Evolutionary conservation across 306 rosid genomes (phyloP).

Genomic region (Dalbergia oliveri): DNA sequence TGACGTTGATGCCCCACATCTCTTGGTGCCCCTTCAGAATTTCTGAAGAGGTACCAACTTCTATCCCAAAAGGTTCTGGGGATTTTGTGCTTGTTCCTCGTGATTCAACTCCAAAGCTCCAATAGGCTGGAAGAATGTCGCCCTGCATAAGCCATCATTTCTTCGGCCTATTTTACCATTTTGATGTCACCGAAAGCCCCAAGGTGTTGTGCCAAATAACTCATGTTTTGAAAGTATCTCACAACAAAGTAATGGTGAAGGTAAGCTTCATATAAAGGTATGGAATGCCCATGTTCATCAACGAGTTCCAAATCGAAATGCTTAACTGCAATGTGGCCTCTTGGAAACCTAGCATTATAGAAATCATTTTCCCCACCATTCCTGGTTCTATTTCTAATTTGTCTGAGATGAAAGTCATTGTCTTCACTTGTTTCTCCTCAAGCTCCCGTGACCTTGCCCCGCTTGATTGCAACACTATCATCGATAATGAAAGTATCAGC

Average conservation of each 20-base stretch:
- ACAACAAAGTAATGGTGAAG: too few relatives aligned
- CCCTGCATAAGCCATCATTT: conserved; percentile 6
- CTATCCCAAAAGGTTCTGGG: conserved; percentile 5
- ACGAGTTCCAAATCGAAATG: too few relatives aligned
- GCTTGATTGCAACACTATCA: background rate
- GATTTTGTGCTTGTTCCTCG: background rate
- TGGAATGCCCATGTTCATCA: too few relatives aligned
- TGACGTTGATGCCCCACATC: background rate
- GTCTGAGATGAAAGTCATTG: conserved; percentile 1
- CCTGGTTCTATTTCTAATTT: conserved; percentile 2
- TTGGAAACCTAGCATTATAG: too few relatives aligned
- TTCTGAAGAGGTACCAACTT: background rate
- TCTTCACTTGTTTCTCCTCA: background rate
- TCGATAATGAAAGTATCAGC: background rate
- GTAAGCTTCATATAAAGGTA: too few relatives aligned
- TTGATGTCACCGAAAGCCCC: too few relatives aligned
- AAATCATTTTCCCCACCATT: too few relatives aligned
- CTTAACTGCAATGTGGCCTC: too few relatives aligned
- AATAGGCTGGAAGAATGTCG: background rate
- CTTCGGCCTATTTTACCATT: background rate
- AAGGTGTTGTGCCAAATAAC: too few relatives aligned
- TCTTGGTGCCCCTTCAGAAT: background rate
- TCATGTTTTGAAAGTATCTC: too few relatives aligned
- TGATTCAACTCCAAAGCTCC: conserved; percentile 15
- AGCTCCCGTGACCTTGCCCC: background rate